Evolutionary conservation across 495 filamentous ascomycete genomes (phyloP).

Genomic region (Daldinia grandis): DNA sequence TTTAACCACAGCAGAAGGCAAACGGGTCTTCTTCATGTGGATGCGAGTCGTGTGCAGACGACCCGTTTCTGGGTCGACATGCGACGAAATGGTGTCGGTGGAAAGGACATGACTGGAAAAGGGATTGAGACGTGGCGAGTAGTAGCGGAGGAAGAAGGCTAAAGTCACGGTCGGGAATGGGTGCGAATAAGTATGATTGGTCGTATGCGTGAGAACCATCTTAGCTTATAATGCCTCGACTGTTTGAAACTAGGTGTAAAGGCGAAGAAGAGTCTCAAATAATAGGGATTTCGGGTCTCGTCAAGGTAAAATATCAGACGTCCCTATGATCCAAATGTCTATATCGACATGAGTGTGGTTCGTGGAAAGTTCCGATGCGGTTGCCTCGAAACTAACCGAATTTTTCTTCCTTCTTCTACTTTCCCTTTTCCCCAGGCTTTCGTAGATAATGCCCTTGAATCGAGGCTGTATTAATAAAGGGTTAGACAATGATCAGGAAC

Average conservation of each 20-base stretch:
- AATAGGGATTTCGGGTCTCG: constrained; percentile 10
- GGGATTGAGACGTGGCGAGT: constrained; percentile 75
- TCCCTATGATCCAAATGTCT: constrained; percentile 19
- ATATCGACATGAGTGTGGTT: constrained; percentile 34
- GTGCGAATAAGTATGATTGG: constrained; percentile 88
- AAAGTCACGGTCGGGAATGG: constrained; percentile 89
- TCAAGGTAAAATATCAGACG: constrained; percentile 20
- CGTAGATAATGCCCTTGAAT: constrained; percentile 6
- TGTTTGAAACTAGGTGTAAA: not conserved
- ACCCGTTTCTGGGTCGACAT: constrained; percentile 79
- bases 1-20: constrained; percentile 84
- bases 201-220: constrained; percentile 72
- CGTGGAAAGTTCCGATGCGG: constrained; percentile 12
- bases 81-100: constrained; percentile 91
- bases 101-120: constrained; percentile 95
- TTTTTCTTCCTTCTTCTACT: not conserved
- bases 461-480: constrained; percentile 14
- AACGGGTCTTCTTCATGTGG: constrained; percentile 91
- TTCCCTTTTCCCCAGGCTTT: not conserved
- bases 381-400: constrained; percentile 23
- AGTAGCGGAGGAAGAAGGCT: constrained; percentile 98
- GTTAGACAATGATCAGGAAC: constrained; percentile 22
- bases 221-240: constrained; percentile 23
- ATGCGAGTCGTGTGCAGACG: constrained; percentile 88
- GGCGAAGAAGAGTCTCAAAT: not conserved